Evolutionary conservation across 768 basidiomycete genomes (phyloP).

Genomic region (Trametes cingulata): DNA sequence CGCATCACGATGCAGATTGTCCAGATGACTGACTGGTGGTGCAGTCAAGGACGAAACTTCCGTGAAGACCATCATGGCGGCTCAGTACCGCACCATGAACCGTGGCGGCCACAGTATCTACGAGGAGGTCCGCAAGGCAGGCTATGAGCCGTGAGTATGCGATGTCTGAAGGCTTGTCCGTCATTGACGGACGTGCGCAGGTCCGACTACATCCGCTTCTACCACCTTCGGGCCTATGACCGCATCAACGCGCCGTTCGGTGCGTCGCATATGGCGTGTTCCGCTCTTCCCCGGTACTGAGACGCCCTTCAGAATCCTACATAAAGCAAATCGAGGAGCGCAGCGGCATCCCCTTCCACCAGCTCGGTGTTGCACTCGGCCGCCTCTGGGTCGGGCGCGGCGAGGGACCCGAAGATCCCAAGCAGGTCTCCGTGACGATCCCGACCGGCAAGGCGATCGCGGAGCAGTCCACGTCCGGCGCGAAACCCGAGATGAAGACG

Average conservation of each 20-base stretch:
- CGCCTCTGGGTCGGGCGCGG: constrained; percentile 69
- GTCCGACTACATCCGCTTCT: constrained; percentile 86
- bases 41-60: constrained; percentile 67
- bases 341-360: constrained; percentile 77
- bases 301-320: constrained; percentile 38
- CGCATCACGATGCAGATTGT: too few relatives aligned
- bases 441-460: constrained; percentile 51
- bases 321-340: constrained; percentile 71
- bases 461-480: constrained; percentile 34
- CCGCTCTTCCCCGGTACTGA: background rate
- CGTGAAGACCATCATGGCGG: constrained; percentile 84
- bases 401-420: constrained; percentile 38
- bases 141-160: constrained; percentile 65
- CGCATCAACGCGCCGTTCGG: constrained; percentile 78
- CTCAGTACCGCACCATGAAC: constrained; percentile 86
- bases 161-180: too few relatives aligned
- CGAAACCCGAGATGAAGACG: constrained; percentile 51
- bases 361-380: constrained; percentile 85
- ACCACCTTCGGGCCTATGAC: constrained; percentile 90
- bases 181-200: constrained; percentile 35
- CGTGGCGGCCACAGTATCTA: constrained; percentile 87
- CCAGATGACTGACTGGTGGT: background rate
- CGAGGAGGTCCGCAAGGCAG: constrained; percentile 74
- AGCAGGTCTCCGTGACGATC: constrained; percentile 58
- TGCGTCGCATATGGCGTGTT: constrained; percentile 31